Base-by-base conservation (phyloP, 2,329 filamentous ascomycete species). In the Dothistroma septosporum region DNA sequence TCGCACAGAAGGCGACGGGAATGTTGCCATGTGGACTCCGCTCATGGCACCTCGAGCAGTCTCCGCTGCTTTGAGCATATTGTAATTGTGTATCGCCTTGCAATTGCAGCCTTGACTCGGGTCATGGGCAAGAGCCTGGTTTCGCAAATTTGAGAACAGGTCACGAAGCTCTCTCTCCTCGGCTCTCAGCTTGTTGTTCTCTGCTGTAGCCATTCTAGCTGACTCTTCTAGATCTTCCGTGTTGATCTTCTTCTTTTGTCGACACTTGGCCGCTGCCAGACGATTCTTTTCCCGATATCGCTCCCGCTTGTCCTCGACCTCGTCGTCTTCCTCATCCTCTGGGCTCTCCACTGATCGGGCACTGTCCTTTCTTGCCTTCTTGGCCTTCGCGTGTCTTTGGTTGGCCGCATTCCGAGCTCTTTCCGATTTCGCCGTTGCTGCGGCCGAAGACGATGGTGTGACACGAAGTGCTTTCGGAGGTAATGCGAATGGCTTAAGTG, bases 231-330 rank as follows among this genome's bases (percentile, higher is more conserved):
- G 77, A 41, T 76, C 69, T 58, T 79, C 76, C 37, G 80, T 82
- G 67, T 83, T 82, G 62, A 82, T 80, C 72, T 85, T 85, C 74
- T 85, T 85, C 76, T 89, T 90, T 69, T 87, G 83, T 3, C 88
- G 83, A 69, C 88, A 91, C 70, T 90, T 91, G 72, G 85, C 88
- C 1, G 89, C 88, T 0, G 89, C 88, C 2, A 88, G 77, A 10
- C 88, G 82, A 72, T 92, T 92, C 62, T 88, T 83, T 73, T 89
- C 86, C 0, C 90, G 79, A 66, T 86, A 87, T 63, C 81, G 82
- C 62, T 78, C 80, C 31, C 84, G 78, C 67, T 83, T 85, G 10
- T 79, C 76, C 21, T 73, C 73, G 31, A 67, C 66, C 24, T 64
- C 68, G 14, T 65, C 66, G 9, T 41, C 58, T 9, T 64, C 66